These are phyloP conservation scores for Orbilia oligospora DNA, from an alignment of 2,329 filamentous ascomycete genomes.

Conservation along the genomic window DNA sequence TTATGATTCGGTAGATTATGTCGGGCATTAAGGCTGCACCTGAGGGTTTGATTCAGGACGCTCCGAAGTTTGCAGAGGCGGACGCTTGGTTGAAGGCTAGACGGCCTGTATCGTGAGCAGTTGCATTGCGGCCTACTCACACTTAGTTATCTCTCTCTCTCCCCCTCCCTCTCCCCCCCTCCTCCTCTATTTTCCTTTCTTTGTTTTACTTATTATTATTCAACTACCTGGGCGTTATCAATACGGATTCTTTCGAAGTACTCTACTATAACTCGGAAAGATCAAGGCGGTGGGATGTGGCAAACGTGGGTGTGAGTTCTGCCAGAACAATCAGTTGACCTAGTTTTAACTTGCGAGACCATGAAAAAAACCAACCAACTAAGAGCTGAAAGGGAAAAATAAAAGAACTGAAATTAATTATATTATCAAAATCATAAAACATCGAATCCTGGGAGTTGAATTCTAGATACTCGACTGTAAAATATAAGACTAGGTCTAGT, in stretches of 20 bases:
- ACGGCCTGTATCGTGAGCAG: conserved; percentile 51
- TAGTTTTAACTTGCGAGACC: background rate
- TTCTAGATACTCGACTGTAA: too few relatives aligned
- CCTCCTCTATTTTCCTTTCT: background rate
- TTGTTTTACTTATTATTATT: background rate
- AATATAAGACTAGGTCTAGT: too few relatives aligned
- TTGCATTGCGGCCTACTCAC: background rate
- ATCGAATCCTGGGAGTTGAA: too few relatives aligned
- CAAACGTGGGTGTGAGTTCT: too few relatives aligned
- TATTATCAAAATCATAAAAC: background rate
- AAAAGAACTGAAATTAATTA: too few relatives aligned
- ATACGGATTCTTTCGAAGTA: background rate
- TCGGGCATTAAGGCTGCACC: conserved; percentile 73
- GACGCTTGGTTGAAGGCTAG: conserved; percentile 72
- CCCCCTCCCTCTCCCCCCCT: background rate
- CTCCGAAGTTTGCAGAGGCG: conserved; percentile 73
- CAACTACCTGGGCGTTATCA: conserved; percentile 2
- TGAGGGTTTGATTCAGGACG: conserved; percentile 69
- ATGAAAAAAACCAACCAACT: background rate
- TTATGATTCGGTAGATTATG: conserved; percentile 69
- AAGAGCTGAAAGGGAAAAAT: background rate
- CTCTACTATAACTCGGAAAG: background rate
- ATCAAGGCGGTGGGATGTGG: background rate
- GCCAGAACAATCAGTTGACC: too few relatives aligned
- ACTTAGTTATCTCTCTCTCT: background rate